Percentiles rank a stretch among this genome's conserved stretches.
Conservation (phyloP, 1,284 basidiomycete genomes). For the Neotropicomus parvogracilis region DNA sequence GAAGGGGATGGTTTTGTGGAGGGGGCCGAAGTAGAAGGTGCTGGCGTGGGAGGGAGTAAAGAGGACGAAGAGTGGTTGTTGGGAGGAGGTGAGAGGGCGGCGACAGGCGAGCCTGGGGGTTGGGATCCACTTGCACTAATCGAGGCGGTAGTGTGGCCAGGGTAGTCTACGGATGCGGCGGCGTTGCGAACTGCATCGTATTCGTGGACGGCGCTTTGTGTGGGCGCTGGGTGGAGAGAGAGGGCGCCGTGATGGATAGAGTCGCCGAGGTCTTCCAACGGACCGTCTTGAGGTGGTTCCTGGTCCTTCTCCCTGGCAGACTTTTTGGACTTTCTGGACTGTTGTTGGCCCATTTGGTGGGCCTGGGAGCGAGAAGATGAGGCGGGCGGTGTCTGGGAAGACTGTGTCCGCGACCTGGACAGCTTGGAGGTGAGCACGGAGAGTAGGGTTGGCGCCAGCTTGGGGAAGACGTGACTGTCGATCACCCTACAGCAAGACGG, state of each 20-base stretch:
- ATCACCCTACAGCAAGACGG: constrained; percentile 33
- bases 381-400: constrained; percentile 49
- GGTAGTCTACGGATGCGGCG: constrained; percentile 44
- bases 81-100: constrained; percentile 26
- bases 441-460: constrained; percentile 76
- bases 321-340: constrained; percentile 76
- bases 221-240: constrained; percentile 36
- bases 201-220: constrained; percentile 35
- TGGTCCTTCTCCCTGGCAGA: constrained; percentile 59
- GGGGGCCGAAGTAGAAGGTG: constrained; percentile 36
- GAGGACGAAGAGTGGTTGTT: constrained; percentile 31
- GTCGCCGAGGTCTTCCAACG: constrained; percentile 23
- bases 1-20: constrained; percentile 38
- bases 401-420: constrained; percentile 64
- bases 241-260: constrained; percentile 39
- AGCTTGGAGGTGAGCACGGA: constrained; percentile 69
- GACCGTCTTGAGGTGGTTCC: constrained; percentile 33
- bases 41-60: constrained; percentile 26
- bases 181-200: constrained; percentile 40
- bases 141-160: constrained; percentile 38
- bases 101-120: constrained; percentile 26
- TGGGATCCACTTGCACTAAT: constrained; percentile 31
- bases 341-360: constrained; percentile 70
- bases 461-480: constrained; percentile 38
- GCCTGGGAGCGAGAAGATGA: constrained; percentile 30